Percentiles rank a stretch among this genome's conserved stretches.
Evolutionary conservation across 495 filamentous ascomycete species (phyloP).

Genomic region (Cryomyces minteri): DNA sequence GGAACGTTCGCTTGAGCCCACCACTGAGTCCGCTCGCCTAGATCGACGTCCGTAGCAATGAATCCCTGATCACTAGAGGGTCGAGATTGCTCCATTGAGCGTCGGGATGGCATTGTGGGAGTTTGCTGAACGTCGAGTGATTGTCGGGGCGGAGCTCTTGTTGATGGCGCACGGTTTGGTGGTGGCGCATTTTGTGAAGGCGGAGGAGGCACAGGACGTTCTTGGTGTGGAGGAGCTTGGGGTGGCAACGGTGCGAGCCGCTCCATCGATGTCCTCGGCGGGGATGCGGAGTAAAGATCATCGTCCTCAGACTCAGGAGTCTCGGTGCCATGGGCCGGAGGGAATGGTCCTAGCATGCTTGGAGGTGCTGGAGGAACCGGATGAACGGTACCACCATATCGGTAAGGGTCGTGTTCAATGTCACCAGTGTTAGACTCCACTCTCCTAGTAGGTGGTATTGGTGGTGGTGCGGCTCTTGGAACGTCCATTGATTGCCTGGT

Average conservation of each 20-base stretch:
- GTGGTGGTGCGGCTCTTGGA: slow-evolving; percentile 18
- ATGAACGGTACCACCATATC: slow-evolving; percentile 8
- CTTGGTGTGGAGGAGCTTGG: slow-evolving; percentile 10
- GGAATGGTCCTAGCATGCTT: slow-evolving; percentile 5
- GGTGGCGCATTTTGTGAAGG: slow-evolving; percentile 1
- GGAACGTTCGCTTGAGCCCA: slow-evolving; percentile 60
- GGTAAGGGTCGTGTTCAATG: slow-evolving; percentile 23
- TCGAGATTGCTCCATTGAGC: slow-evolving; percentile 55
- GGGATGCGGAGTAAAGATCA: slow-evolving; percentile 15
- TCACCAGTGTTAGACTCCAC: slow-evolving; percentile 5
- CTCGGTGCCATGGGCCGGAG: slow-evolving; percentile 6
- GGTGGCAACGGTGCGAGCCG: slow-evolving; percentile 15
- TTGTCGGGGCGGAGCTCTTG: slow-evolving; percentile 29
- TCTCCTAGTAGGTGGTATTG: slow-evolving; percentile 11
- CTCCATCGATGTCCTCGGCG: slow-evolving; percentile 18
- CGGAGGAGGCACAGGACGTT: slow-evolving; percentile 4
- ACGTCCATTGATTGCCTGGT: slow-evolving; percentile 18
- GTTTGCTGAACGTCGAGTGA: slow-evolving; percentile 50
- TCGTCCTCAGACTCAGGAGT: slow-evolving; percentile 5
- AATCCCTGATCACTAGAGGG: slow-evolving; percentile 55
- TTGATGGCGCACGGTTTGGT: not conserved
- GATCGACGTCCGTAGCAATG: slow-evolving; percentile 75
- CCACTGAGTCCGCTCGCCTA: slow-evolving; percentile 56
- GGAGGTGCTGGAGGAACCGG: slow-evolving; percentile 8
- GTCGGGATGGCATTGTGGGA: slow-evolving; percentile 27